These are phyloP conservation scores for Carex parvula DNA, from an alignment of 176 grass and related monocot species.

Conservation along the genomic window DNA sequence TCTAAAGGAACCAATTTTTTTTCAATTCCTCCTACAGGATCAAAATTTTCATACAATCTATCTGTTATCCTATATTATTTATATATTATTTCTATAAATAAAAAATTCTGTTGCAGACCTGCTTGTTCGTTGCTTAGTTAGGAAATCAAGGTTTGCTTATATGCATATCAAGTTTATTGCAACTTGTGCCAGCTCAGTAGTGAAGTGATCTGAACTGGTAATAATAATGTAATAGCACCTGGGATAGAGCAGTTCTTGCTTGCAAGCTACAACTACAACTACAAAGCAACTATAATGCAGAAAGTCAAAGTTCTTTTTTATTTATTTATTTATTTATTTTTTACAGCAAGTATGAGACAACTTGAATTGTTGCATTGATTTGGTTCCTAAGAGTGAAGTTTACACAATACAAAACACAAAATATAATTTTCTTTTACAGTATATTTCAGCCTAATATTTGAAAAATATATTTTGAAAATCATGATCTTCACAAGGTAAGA, in stretches of 20 bases:
- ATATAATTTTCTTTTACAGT: background rate
- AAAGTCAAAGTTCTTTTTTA: background rate
- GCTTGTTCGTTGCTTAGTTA: background rate
- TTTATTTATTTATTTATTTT: background rate
- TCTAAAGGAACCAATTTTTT: too few species aligned
- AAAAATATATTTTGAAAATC: background rate
- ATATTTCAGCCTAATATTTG: background rate
- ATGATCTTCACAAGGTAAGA: background rate
- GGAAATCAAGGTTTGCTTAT: background rate
- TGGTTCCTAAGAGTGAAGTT: background rate
- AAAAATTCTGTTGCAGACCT: too few species aligned
- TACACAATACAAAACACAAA: background rate
- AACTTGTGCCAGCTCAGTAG: background rate
- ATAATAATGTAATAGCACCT: background rate
- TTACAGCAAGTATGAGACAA: background rate
- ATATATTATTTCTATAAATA: too few species aligned
- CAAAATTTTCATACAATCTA: too few species aligned
- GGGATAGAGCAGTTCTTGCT: background rate
- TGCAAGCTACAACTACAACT: background rate
- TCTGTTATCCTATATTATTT: too few species aligned
- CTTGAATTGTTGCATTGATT: background rate
- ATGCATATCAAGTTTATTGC: background rate
- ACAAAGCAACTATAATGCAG: background rate
- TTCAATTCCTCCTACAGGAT: too few species aligned
- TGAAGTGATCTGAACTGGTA: constrained; percentile 4